Conservation (phyloP, 306 rosid species). For the Sindora glabra region DNA sequence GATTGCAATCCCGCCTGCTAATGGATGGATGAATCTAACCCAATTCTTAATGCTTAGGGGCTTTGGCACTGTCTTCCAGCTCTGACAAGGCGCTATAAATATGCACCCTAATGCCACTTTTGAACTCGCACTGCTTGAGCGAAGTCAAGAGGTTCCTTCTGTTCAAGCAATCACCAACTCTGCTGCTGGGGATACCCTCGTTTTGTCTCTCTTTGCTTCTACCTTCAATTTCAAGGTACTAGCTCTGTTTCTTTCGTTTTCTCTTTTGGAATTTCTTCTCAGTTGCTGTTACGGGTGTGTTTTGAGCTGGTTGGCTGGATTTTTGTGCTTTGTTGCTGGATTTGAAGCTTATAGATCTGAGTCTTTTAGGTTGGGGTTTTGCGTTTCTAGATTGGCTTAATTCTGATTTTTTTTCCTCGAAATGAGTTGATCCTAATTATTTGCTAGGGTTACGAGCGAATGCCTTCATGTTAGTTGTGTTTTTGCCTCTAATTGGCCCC, state of each 20-base stretch:
- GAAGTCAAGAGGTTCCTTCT: neutral
- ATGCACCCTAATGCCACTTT: neutral
- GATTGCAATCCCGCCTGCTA: too few relatives aligned
- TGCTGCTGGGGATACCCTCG: neutral
- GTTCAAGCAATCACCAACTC: neutral
- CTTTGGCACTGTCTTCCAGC: neutral
- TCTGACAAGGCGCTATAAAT: slow-evolving; percentile 1
- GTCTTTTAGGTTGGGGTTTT: neutral
- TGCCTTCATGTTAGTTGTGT: neutral
- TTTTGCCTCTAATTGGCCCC: too few relatives aligned
- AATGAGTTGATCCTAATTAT: neutral
- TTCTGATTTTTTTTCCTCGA: neutral
- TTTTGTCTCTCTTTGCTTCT: slow-evolving; percentile 5
- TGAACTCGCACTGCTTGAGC: neutral
- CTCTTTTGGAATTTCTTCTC: too few relatives aligned
- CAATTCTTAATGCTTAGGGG: slow-evolving; percentile 1
- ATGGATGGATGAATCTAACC: slow-evolving; percentile 18
- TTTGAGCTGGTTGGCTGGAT: too few relatives aligned
- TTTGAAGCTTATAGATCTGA: neutral
- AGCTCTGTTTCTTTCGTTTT: neutral
- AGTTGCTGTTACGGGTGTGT: neutral
- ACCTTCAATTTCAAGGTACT: neutral
- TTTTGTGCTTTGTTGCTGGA: neutral
- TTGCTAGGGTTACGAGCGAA: neutral
- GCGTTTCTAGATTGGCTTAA: neutral